Percentiles rank a stretch among this genome's conserved stretches.
These are phyloP conservation scores for Exophiala sideris DNA, from an alignment of 2,329 filamentous ascomycete genomes.

Conservation along the genomic window DNA sequence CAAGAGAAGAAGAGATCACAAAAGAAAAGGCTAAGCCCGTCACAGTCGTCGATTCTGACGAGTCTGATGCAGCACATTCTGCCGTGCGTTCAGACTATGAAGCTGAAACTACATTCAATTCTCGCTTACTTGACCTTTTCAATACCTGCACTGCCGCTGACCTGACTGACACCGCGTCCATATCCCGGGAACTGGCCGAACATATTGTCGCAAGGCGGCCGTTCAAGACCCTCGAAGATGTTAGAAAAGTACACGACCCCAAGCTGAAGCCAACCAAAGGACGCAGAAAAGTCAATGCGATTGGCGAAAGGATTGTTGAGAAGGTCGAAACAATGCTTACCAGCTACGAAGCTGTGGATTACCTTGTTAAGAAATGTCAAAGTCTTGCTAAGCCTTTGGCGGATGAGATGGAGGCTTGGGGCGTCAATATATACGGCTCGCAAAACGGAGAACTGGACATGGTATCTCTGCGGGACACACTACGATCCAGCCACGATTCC, in stretches of 20 bases:
- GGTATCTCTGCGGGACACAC: slow-evolving; percentile 49
- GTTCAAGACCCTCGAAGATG: slow-evolving; percentile 63
- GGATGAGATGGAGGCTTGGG: slow-evolving; percentile 65
- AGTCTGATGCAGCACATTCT: slow-evolving; percentile 41
- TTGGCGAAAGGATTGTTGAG: slow-evolving; percentile 66
- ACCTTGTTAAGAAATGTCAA: slow-evolving; percentile 74
- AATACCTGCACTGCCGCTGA: slow-evolving; percentile 74
- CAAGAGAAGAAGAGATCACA: slow-evolving; percentile 28
- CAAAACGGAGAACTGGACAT: slow-evolving; percentile 60
- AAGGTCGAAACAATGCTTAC: slow-evolving; percentile 69
- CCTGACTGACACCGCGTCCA: slow-evolving; percentile 75
- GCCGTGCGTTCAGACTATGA: slow-evolving; percentile 41
- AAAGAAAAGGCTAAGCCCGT: slow-evolving; percentile 9
- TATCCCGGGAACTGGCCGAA: slow-evolving; percentile 66
- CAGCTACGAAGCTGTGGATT: slow-evolving; percentile 78
- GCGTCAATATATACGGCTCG: slow-evolving; percentile 61
- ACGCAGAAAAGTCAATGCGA: slow-evolving; percentile 49
- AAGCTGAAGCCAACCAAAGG: slow-evolving; percentile 51
- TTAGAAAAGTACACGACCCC: slow-evolving; percentile 61
- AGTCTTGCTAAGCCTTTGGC: slow-evolving; percentile 64
- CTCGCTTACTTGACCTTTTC: slow-evolving; percentile 71
- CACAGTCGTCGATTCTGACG: slow-evolving; percentile 38
- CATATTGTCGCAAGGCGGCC: slow-evolving; percentile 71
- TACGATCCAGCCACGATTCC: slow-evolving; percentile 55
- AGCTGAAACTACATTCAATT: slow-evolving; percentile 39